These are phyloP conservation scores for Elongisporangium senticosum DNA, from an alignment of 352 stramenopile species.

Conservation along the genomic window DNA sequence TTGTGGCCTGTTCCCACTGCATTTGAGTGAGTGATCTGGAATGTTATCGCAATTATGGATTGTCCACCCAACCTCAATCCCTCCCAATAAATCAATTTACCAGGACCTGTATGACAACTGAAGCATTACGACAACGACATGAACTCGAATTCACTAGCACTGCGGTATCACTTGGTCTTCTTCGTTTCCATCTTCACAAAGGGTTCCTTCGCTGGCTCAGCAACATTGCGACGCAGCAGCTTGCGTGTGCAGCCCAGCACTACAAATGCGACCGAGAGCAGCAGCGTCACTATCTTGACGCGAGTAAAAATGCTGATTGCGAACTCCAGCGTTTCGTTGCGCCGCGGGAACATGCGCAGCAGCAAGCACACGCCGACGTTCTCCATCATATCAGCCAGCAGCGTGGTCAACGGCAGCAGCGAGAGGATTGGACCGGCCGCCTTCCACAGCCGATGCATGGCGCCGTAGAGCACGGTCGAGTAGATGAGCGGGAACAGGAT, in stretches of 20 bases:
- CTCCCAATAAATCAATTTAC: too few relatives aligned
- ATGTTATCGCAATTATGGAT: too few relatives aligned
- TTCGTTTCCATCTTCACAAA: not conserved
- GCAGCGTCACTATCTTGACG: slow-evolving; percentile 29
- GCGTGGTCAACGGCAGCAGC: slow-evolving; percentile 20
- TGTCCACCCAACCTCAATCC: too few relatives aligned
- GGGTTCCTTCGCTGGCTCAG: not conserved
- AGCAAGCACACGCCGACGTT: slow-evolving; percentile 39
- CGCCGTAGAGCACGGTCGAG: slow-evolving; percentile 17
- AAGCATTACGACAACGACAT: not conserved
- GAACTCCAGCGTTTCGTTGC: slow-evolving; percentile 17
- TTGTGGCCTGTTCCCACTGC: too few relatives aligned
- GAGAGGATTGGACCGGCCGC: slow-evolving; percentile 8
- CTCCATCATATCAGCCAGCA: slow-evolving; percentile 32
- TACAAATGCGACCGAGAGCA: slow-evolving; percentile 16
- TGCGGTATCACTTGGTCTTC: not conserved
- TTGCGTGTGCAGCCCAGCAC: slow-evolving; percentile 8
- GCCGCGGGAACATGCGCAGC: slow-evolving; percentile 27
- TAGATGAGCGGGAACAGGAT: slow-evolving; percentile 48
- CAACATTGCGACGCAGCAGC: not conserved
- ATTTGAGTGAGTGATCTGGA: too few relatives aligned
- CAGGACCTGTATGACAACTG: too few relatives aligned
- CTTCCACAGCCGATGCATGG: slow-evolving; percentile 23
- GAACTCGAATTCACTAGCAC: not conserved
- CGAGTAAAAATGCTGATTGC: slow-evolving; percentile 24